Conservation (phyloP, 2,329 filamentous ascomycete species). For the Pezicula carpinea region DNA sequence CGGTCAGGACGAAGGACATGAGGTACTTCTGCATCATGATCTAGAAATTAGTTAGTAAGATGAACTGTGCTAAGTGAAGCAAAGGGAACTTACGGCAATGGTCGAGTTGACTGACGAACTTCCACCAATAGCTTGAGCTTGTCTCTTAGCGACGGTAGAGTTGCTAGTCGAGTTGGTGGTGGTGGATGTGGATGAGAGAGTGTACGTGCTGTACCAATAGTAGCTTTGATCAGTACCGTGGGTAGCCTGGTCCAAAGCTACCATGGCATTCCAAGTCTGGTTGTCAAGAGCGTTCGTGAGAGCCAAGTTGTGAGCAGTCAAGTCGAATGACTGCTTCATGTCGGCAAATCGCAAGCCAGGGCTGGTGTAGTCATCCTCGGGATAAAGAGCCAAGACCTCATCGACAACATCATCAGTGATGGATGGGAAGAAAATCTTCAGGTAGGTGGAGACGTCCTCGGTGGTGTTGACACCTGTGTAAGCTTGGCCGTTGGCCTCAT, state of each 20-base stretch:
- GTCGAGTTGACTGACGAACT: slow-evolving; percentile 19
- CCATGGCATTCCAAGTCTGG: slow-evolving; percentile 33
- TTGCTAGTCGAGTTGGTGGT: slow-evolving; percentile 8
- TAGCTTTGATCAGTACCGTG: slow-evolving; percentile 34
- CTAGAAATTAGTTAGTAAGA: slow-evolving; percentile 3
- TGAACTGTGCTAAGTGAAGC: background rate
- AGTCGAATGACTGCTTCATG: slow-evolving; percentile 32
- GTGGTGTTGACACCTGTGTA: slow-evolving; percentile 29
- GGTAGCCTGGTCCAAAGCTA: slow-evolving; percentile 27
- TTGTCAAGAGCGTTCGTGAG: slow-evolving; percentile 31
- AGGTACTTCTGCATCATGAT: slow-evolving; percentile 33
- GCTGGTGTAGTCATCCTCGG: slow-evolving; percentile 29
- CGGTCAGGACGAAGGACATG: slow-evolving; percentile 28
- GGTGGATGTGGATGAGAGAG: slow-evolving; percentile 14
- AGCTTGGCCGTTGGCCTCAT: slow-evolving; percentile 29
- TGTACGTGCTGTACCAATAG: slow-evolving; percentile 28
- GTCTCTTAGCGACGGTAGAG: slow-evolving; percentile 4
- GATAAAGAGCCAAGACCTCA: slow-evolving; percentile 28
- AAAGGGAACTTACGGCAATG: slow-evolving; percentile 14
- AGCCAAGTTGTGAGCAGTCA: slow-evolving; percentile 30
- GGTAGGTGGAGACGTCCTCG: slow-evolving; percentile 28
- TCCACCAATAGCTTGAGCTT: too few species aligned
- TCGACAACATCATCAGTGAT: slow-evolving; percentile 30
- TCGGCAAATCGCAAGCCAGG: slow-evolving; percentile 31
- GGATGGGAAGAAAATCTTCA: slow-evolving; percentile 29